Evolutionary conservation across 2,329 filamentous ascomycete species (phyloP).

Genomic region (Penicillium hordei): DNA sequence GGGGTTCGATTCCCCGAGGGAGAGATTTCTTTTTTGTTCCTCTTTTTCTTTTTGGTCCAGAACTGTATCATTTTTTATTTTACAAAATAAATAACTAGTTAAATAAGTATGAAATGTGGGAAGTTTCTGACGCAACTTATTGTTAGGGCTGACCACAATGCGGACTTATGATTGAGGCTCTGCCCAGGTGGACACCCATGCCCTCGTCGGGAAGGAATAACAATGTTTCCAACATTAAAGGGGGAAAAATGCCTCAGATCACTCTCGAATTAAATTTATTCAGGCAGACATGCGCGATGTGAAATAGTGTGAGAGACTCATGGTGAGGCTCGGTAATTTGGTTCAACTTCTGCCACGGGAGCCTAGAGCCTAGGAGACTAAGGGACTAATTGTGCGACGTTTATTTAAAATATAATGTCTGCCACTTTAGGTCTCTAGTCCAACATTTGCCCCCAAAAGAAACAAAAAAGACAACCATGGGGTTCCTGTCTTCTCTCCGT

Average conservation of each 20-base stretch:
- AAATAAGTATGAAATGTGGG: background rate
- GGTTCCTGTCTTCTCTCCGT: background rate
- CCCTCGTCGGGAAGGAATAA: background rate
- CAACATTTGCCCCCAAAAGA: background rate
- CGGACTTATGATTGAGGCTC: background rate
- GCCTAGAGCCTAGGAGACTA: background rate
- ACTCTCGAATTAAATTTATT: background rate
- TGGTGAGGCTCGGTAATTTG: background rate
- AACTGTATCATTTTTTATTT: background rate
- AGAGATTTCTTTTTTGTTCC: slow-evolving; percentile 30
- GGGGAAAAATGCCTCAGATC: no score
- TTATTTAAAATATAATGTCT: background rate
- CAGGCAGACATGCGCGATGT: background rate
- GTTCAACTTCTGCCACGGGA: background rate
- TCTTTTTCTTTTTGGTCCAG: background rate
- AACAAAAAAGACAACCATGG: background rate
- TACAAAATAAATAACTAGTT: no score
- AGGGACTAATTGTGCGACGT: background rate
- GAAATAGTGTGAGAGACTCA: background rate
- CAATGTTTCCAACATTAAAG: background rate
- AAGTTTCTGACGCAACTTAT: background rate
- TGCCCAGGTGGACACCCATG: no score
- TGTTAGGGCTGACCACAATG: background rate
- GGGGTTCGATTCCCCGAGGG: slow-evolving; percentile 42
- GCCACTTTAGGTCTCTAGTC: background rate